Base-by-base conservation (phyloP, 2,329 filamentous ascomycete genomes). In the Neopestalotiopsis sp. region DNA sequence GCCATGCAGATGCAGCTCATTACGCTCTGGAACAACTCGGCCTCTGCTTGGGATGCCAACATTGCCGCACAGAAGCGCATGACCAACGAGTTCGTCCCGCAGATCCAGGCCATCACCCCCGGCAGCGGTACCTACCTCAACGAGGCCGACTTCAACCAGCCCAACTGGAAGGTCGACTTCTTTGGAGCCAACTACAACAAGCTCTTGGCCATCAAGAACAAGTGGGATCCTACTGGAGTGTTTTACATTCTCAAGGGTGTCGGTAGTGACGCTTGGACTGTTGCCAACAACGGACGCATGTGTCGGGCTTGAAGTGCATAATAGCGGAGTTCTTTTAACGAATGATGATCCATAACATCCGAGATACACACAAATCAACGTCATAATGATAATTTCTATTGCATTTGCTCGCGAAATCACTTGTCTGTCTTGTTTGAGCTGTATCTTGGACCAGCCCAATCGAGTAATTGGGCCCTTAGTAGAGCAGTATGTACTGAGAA, bases 261-360 rank as follows among this genome's bases (percentile, higher is more conserved):
- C 5, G 84, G 83, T 0, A 82, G 80, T 70, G 81, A 85, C 4
- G 71, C 71, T 4, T 86, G 82, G 83, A 71, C 69, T 9, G 77
- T 81, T n/a, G 74, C 72, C 7, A 77, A 72, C 12, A 69, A 76
- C 66, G 83, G 82, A 10, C 78, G 79, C 10, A 73, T 84, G 72
- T 85, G 83, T 53, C 34, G 34, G 34, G 34, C 34, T 38, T 38
- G 34, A 38, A 38, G 10, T 38, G 34, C 34, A 38, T 38, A 38
- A 38, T 28, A 38, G 34, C 34, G 34, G 34, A 38, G 10, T 38
- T 38, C 10, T 38, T 4, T 28, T 28, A 28, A 38, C 34, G 34
- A 38, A 38, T 38, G 34, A 38, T 38, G 34, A 38, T 38, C 34
- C 34, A 38, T 38, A 38, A 38, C 34, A 38, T 38, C 34, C 34